phyloP scores from a whole-genome alignment of 2,329 filamentous ascomycete genomes.

The Cercospora sesami region DNA sequence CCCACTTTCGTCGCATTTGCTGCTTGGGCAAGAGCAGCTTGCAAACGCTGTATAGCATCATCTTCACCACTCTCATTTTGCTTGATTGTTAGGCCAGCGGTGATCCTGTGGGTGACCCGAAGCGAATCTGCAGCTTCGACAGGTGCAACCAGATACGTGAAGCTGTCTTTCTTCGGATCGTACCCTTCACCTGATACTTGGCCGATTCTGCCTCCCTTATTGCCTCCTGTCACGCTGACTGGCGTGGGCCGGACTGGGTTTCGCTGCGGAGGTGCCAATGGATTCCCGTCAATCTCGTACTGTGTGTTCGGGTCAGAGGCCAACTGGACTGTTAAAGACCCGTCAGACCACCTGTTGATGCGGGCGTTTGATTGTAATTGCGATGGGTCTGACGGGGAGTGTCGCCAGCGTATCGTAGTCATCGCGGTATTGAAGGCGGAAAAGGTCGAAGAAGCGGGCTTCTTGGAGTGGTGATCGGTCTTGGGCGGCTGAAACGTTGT shows the following conservation, averaged over 20 bases:
- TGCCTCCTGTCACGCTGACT: conserved; percentile 37
- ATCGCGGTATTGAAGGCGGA: conserved; percentile 64
- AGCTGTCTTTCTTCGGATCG: conserved; percentile 67
- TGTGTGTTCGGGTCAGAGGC: conserved; percentile 67
- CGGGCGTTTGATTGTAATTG: conserved; percentile 73
- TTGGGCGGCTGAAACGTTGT: conserved; percentile 65
- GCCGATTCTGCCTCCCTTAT: conserved; percentile 39
- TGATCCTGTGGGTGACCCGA: conserved; percentile 73
- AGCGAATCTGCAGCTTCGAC: conserved; percentile 67
- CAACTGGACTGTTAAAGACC: conserved; percentile 72
- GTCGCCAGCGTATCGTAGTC: conserved; percentile 68
- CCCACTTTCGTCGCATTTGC: conserved; percentile 57
- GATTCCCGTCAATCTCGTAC: conserved; percentile 71
- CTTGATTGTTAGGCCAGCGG: conserved; percentile 68
- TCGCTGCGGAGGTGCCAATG: conserved; percentile 61
- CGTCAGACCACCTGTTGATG: conserved; percentile 76
- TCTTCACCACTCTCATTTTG: conserved; percentile 69
- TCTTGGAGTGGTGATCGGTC: conserved; percentile 56
- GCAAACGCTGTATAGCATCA: conserved; percentile 67
- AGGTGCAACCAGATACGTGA: conserved; percentile 74
- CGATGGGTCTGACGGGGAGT: conserved; percentile 63
- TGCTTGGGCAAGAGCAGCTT: conserved; percentile 65
- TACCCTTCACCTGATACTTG: conserved; percentile 53
- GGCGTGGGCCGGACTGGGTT: conserved; percentile 54
- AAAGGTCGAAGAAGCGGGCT: conserved; percentile 51